Evolutionary conservation across 768 basidiomycete genomes (phyloP).

Genomic region (Lyophyllum semitale): DNA sequence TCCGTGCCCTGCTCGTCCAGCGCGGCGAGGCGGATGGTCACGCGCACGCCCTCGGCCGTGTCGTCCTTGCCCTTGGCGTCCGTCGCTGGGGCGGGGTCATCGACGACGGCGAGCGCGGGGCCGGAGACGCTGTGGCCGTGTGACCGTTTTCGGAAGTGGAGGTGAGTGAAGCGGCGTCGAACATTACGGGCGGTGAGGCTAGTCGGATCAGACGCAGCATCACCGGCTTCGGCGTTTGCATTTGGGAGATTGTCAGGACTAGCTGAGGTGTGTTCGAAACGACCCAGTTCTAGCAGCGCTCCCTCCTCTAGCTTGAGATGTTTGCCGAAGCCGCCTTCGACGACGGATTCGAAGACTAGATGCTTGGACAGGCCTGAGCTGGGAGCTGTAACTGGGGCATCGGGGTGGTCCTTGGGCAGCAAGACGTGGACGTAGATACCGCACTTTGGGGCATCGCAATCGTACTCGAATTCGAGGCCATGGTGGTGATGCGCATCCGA

Average conservation of each 20-base stretch:
- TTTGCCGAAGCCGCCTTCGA: slow-evolving; percentile 84
- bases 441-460: slow-evolving; percentile 87
- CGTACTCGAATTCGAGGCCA: slow-evolving; percentile 88
- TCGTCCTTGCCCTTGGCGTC: slow-evolving; percentile 40
- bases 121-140: slow-evolving; percentile 61
- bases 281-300: slow-evolving; percentile 76
- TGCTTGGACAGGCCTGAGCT: slow-evolving; percentile 42
- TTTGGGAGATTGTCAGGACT: slow-evolving; percentile 16
- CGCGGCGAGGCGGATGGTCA: slow-evolving; percentile 80
- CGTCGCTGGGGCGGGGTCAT: slow-evolving; percentile 47
- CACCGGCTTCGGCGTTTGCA: slow-evolving; percentile 12
- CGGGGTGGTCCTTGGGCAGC: slow-evolving; percentile 64
- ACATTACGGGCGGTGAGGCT: slow-evolving; percentile 16
- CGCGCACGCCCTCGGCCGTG: slow-evolving; percentile 68
- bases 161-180: slow-evolving; percentile 64
- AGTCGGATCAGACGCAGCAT: slow-evolving; percentile 11
- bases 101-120: slow-evolving; percentile 78
- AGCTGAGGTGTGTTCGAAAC: slow-evolving; percentile 54
- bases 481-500: slow-evolving; percentile 56
- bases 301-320: slow-evolving; percentile 74
- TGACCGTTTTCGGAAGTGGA: slow-evolving; percentile 65
- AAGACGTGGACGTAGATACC: slow-evolving; percentile 78
- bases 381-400: slow-evolving; percentile 40
- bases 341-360: slow-evolving; percentile 62
- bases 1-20: slow-evolving; percentile 75